Conservation (phyloP, 495 filamentous ascomycete genomes). For the Podospora fimiseda region DNA sequence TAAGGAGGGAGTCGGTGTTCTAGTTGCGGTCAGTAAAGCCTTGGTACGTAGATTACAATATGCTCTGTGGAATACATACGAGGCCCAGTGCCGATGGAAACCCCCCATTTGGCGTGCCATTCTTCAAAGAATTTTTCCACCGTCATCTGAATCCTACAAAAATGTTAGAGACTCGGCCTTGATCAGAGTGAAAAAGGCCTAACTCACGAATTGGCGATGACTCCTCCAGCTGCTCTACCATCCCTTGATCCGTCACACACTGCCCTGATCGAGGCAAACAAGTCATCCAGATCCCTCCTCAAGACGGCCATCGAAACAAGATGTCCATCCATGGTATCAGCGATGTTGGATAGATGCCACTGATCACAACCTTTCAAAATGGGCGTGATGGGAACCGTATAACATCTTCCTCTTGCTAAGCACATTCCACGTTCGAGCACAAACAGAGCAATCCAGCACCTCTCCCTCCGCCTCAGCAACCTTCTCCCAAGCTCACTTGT, state of each 20-base stretch:
- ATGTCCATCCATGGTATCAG: constrained; percentile 61
- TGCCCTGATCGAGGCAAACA: constrained; percentile 55
- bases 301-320: constrained; percentile 63
- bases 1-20: constrained; percentile 61
- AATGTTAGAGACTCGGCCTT: not conserved
- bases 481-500: constrained; percentile 51
- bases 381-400: constrained; percentile 57
- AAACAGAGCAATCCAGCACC: constrained; percentile 64
- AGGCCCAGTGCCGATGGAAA: constrained; percentile 51
- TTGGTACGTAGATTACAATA: too few relatives aligned
- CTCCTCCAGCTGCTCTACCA: constrained; percentile 41
- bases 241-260: constrained; percentile 52
- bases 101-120: constrained; percentile 57
- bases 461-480: constrained; percentile 57
- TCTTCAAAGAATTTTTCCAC: constrained; percentile 57
- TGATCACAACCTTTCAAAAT: constrained; percentile 59
- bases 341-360: constrained; percentile 58
- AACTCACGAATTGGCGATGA: constrained; percentile 51
- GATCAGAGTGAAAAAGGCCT: not conserved
- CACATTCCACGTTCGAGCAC: constrained; percentile 64
- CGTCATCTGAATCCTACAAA: constrained; percentile 48
- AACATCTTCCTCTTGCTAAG: constrained; percentile 60
- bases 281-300: constrained; percentile 56
- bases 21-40: too few relatives aligned
- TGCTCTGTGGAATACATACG: constrained; percentile 35